Base-by-base conservation (phyloP, 2,329 filamentous ascomycete genomes). In the Aspergillus ustus region DNA sequence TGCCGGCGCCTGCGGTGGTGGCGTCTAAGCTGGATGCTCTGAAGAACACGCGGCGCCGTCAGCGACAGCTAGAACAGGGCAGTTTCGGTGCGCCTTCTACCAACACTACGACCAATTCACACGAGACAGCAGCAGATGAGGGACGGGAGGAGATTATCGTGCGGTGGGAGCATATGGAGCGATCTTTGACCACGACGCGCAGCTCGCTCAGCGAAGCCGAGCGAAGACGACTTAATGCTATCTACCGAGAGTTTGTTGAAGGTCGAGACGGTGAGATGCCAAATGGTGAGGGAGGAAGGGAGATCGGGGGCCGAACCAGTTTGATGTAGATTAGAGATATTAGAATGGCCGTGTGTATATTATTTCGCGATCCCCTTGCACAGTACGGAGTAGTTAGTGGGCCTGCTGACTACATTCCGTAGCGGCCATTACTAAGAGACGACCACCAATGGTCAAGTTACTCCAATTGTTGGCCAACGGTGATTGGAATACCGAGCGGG, bases 221-320 rank as follows among this genome's bases (percentile, higher is more conserved):
- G 79, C 85, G 88, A 70, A 83, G 81, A 64, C 82, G 94, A 62
- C 77, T 99, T 67, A 84, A 87, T 70, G 86, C 86, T 45, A 97
- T 99, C 63, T 99, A 99, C 74, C 83, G 85, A 17, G 95, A 99
- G 79, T 99, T 99, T 81, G 89, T 97, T 0, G 91, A 92, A 4
- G 93, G 93, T 0, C 85, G 95, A 68, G 97, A 93, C 76, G 95
- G 95, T 7, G 93, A 98, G 81, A 93, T 99, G 92, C 92, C 89
- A 63, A 94, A 91, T 77, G 95, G 95, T 1, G 92, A 98, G 78
- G 93, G 91, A 0, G 91, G 90, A 60, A 96, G 89, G 76, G 95
- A 98, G 78, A 88, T 99, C 78, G 95, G 95, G 7, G 95, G 93
- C 15, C 84, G 95, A 73, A 94, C 90, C 70, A 98, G 93, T 78